phyloP scores from a whole-genome alignment of 2,329 filamentous ascomycete genomes.

The Meredithiella fracta region DNA sequence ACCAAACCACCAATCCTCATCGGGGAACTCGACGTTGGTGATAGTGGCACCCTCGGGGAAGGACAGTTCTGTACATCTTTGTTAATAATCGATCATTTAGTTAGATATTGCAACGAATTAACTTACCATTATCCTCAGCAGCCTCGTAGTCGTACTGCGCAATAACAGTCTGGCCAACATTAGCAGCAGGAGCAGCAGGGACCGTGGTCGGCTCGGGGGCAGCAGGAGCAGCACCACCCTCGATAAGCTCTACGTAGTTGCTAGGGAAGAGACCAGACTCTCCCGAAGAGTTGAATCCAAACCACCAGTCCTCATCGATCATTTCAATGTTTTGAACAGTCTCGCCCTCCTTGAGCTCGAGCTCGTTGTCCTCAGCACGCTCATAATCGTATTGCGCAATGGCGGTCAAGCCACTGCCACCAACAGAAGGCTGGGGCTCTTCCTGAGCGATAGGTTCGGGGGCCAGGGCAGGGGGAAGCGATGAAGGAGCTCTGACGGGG shows the following conservation, averaged over 20 bases:
- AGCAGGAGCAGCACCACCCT: constrained; percentile 27
- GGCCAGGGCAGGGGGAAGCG: constrained; percentile 11
- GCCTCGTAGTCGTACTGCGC: constrained; percentile 94
- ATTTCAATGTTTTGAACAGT: constrained; percentile 84
- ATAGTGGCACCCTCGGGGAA: constrained; percentile 84
- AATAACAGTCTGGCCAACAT: constrained; percentile 49
- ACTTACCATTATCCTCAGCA: constrained; percentile 73
- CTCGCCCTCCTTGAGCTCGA: constrained; percentile 79
- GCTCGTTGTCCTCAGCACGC: constrained; percentile 92
- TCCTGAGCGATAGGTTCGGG: constrained; percentile 11
- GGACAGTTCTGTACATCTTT: constrained; percentile 43
- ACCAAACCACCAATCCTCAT: constrained; percentile 98
- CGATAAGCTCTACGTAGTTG: constrained; percentile 85
- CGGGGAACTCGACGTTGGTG: constrained; percentile 76
- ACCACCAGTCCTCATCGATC: constrained; percentile 98
- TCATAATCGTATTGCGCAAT: constrained; percentile 89
- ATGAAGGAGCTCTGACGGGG: constrained; percentile 13
- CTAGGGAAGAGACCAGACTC: constrained; percentile 87
- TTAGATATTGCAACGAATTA: neutral
- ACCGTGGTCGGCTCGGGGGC: constrained; percentile 24
- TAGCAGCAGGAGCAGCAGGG: constrained; percentile 19
- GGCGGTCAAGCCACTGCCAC: constrained; percentile 48
- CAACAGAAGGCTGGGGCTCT: constrained; percentile 8
- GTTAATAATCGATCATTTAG: neutral
- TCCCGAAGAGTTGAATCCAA: constrained; percentile 73